These are phyloP conservation scores for Cryptococcus sp. DNA, from an alignment of 1,284 basidiomycete species.

Conservation along the genomic window DNA sequence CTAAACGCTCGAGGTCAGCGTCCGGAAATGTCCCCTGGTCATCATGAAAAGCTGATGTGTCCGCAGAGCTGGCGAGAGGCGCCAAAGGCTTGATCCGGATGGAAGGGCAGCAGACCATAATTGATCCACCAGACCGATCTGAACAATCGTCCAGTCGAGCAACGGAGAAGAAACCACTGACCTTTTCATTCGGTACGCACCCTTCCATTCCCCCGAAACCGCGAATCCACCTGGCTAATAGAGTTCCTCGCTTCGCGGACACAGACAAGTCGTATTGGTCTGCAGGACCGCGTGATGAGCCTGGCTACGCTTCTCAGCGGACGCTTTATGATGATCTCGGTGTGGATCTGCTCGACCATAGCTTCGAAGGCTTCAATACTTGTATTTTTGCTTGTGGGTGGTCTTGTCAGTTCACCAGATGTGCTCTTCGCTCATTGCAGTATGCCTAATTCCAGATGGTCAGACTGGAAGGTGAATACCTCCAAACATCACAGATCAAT, in stretches of 20 bases:
- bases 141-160: conserved; percentile 57
- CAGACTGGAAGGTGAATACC: conserved; percentile 49
- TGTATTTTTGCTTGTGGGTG: conserved; percentile 94
- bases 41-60: neutral
- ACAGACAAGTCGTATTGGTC: conserved; percentile 93
- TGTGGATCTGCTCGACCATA: conserved; percentile 89
- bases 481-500: neutral
- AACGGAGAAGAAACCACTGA: conserved; percentile 81
- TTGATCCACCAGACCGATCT: conserved; percentile 75
- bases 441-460: conserved; percentile 33
- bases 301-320: conserved; percentile 85
- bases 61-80: conserved; percentile 79
- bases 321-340: conserved; percentile 94
- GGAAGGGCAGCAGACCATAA: conserved; percentile 84
- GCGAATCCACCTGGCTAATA: neutral
- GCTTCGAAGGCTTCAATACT: conserved; percentile 95
- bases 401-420: neutral
- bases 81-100: conserved; percentile 90
- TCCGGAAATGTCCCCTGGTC: conserved; percentile 5
- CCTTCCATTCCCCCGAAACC: neutral
- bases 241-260: neutral
- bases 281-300: conserved; percentile 81
- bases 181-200: conserved; percentile 69
- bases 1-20: conserved; percentile 84
- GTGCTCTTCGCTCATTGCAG: conserved; percentile 7